Conservation (phyloP, 257 asterid genomes). For the Solanum lycopersicoides region DNA sequence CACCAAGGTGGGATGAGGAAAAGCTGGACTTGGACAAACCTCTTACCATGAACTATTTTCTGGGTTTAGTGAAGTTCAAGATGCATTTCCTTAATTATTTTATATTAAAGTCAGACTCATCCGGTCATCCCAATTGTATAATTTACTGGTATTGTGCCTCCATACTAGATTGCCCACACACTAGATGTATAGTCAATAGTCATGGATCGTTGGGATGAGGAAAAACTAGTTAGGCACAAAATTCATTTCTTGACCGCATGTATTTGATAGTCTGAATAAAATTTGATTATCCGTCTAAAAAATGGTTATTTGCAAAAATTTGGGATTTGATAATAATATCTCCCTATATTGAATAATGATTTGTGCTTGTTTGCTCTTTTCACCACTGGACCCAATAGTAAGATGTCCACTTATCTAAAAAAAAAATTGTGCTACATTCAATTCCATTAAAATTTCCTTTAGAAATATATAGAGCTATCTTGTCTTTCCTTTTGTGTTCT, state of each 20-base stretch:
- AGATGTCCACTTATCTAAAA: background rate
- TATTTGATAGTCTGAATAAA: background rate
- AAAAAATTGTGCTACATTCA: background rate
- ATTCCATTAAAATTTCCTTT: background rate
- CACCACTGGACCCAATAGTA: background rate
- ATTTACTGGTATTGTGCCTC: background rate
- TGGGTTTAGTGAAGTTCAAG: background rate
- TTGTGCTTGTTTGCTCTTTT: background rate
- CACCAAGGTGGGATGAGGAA: background rate
- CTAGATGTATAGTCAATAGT: background rate
- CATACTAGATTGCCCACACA: no score
- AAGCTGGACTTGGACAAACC: background rate
- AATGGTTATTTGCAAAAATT: no score
- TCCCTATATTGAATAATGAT: no score
- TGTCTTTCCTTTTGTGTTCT: no score
- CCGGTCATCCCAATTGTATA: background rate
- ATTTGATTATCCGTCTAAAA: background rate
- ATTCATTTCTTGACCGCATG: no score
- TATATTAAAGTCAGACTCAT: accelerated
- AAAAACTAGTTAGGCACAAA: background rate
- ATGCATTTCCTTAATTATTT: background rate
- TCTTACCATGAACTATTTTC: no score
- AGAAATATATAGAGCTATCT: background rate
- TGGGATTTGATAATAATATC: no score
- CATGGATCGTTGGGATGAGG: background rate